These are phyloP conservation scores for Cylindrotheca fusiformis DNA, from an alignment of 108 stramenopile species.

Conservation along the genomic window DNA sequence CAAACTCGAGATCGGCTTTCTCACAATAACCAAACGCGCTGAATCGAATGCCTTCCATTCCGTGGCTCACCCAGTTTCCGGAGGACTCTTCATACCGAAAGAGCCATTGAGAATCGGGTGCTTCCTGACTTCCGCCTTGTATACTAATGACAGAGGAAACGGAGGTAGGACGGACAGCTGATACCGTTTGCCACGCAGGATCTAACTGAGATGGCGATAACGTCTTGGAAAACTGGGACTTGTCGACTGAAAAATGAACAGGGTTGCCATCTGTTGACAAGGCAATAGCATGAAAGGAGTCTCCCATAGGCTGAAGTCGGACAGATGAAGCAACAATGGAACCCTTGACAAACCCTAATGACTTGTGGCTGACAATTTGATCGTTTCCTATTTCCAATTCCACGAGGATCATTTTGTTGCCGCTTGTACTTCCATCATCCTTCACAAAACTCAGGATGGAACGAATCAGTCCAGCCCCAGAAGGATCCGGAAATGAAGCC, in stretches of 20 bases:
- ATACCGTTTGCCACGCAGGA: slow-evolving; percentile 19
- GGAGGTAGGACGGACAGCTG: slow-evolving; percentile 12
- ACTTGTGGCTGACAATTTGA: neutral
- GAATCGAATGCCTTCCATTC: slow-evolving; percentile 7
- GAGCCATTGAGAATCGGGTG: slow-evolving; percentile 14
- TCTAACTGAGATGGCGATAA: slow-evolving; percentile 4
- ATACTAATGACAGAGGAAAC: slow-evolving; percentile 10
- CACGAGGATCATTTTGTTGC: slow-evolving; percentile 10
- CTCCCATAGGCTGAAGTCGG: slow-evolving; percentile 2
- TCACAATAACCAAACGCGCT: slow-evolving; percentile 39
- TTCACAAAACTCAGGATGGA: slow-evolving; percentile 10
- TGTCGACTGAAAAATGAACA: neutral
- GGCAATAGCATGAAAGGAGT: slow-evolving; percentile 7
- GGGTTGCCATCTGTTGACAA: slow-evolving; percentile 5
- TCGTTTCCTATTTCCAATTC: slow-evolving; percentile 14
- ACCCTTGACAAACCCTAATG: neutral
- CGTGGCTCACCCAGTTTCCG: slow-evolving; percentile 3
- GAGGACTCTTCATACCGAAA: slow-evolving; percentile 14
- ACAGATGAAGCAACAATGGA: slow-evolving; percentile 7
- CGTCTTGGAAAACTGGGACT: neutral
- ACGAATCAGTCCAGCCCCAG: neutral
- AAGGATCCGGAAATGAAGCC: neutral
- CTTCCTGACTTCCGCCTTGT: slow-evolving; percentile 1
- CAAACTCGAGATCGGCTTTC: slow-evolving; percentile 24
- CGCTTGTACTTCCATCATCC: slow-evolving; percentile 8